These are phyloP conservation scores for Apophysomyces ossiformis DNA, from an alignment of 371 early-diverging fungal species.

Conservation along the genomic window DNA sequence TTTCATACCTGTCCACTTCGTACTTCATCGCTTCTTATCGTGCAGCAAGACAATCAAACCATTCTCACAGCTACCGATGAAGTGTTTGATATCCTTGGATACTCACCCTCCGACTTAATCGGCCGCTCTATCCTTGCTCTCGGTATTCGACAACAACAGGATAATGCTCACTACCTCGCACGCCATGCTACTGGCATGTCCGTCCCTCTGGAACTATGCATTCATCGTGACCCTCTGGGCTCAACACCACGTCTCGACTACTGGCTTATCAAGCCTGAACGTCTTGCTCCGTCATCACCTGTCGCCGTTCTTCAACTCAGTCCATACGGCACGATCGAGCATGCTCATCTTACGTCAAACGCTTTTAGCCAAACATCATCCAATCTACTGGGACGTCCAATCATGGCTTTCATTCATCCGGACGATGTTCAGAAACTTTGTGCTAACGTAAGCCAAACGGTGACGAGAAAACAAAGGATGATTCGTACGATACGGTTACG, in stretches of 20 bases:
- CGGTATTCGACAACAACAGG: slow-evolving; percentile 8
- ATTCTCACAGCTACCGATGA: slow-evolving; percentile 49
- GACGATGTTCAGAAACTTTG: slow-evolving; percentile 40
- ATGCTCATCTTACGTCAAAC: slow-evolving; percentile 27
- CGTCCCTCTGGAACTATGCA: slow-evolving; percentile 5
- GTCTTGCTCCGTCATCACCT: background rate
- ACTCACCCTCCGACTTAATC: slow-evolving; percentile 29
- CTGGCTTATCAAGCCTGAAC: slow-evolving; percentile 12
- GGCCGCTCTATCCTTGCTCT: slow-evolving; percentile 27
- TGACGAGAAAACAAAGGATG: background rate
- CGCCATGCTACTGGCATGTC: slow-evolving; percentile 10
- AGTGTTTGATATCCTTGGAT: slow-evolving; percentile 38
- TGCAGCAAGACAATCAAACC: slow-evolving; percentile 29
- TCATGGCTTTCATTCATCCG: slow-evolving; percentile 47
- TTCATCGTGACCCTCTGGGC: slow-evolving; percentile 14
- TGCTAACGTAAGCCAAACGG: slow-evolving; percentile 9
- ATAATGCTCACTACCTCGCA: slow-evolving; percentile 1
- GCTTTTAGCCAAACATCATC: slow-evolving; percentile 18
- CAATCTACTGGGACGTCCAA: slow-evolving; percentile 37
- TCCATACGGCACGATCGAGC: slow-evolving; percentile 43
- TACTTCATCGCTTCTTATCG: slow-evolving; percentile 34
- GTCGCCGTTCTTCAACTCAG: slow-evolving; percentile 33
- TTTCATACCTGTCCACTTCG: slow-evolving; percentile 31
- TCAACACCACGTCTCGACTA: slow-evolving; percentile 10
- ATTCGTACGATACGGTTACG: slow-evolving; percentile 1